Evolutionary conservation across 495 filamentous ascomycete species (phyloP).

Genomic region (Bathelium albidoporum): DNA sequence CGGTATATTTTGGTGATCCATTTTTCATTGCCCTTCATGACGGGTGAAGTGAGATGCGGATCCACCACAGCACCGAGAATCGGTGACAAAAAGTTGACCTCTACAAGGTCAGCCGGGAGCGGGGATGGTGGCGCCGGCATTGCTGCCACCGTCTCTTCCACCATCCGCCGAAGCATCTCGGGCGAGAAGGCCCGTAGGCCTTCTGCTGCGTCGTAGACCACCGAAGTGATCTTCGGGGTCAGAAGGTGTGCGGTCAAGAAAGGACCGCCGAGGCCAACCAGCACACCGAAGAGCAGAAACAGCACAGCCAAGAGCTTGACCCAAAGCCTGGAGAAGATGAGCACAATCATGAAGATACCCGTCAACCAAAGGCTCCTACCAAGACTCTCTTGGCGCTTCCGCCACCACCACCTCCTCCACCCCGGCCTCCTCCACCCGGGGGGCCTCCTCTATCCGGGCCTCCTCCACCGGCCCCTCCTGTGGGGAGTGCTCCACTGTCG

Average conservation of each 20-base stretch:
- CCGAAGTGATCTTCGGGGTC: not conserved
- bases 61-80: constrained; percentile 25
- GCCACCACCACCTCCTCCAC: not conserved
- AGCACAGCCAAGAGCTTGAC: no score
- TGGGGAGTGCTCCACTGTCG: not conserved
- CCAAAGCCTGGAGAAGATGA: not conserved
- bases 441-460: not conserved
- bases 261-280: not conserved
- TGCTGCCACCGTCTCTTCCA: not conserved
- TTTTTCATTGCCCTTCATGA: not conserved
- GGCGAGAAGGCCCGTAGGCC: no score
- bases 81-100: constrained; percentile 29
- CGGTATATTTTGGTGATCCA: constrained; percentile 9
- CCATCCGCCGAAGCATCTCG: not conserved
- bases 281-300: not conserved
- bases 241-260: not conserved
- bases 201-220: not conserved
- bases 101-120: constrained; percentile 9
- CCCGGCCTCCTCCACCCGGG: not conserved
- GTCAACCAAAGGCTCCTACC: not conserved
- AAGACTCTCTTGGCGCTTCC: not conserved
- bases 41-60: constrained; percentile 23
- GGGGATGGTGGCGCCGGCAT: not conserved
- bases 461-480: no score
- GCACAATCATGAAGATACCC: not conserved